phyloP scores from a whole-genome alignment of 176 grass and related monocot genomes.

The Aegilops bicornis region DNA sequence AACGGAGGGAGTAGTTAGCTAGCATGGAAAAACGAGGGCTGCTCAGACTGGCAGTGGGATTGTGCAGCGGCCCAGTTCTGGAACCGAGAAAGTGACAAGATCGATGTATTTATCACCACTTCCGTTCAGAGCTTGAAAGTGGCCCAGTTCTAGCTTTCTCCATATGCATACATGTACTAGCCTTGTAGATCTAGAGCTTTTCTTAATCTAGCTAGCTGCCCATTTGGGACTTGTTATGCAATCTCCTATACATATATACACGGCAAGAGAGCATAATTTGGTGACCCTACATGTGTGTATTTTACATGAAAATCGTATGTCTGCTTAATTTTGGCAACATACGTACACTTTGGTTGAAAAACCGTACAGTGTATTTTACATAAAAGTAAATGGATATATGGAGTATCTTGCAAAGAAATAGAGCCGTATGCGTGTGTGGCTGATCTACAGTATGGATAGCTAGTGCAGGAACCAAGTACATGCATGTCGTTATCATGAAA shows the following conservation, averaged over 20 bases:
- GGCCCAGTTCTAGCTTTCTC: not conserved
- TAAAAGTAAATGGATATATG: not conserved
- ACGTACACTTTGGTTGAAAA: not conserved
- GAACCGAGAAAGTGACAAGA: conserved; percentile 32
- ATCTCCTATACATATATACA: not conserved
- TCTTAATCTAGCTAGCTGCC: not conserved
- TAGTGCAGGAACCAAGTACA: not conserved
- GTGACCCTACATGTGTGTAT: not conserved
- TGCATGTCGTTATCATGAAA: not conserved
- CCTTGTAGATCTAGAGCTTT: not conserved
- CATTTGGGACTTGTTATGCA: not conserved
- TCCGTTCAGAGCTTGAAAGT: not conserved
- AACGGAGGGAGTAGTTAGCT: not conserved
- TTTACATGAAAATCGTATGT: not conserved
- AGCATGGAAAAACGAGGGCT: not conserved
- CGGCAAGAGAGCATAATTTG: not conserved
- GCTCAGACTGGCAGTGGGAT: not conserved
- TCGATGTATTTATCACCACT: not conserved
- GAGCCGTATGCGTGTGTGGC: not conserved
- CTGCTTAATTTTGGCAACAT: no score
- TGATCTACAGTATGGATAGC: not conserved
- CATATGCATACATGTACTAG: not conserved
- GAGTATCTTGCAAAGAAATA: not conserved
- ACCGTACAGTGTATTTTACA: no score
- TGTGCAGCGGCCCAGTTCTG: not conserved